Conservation (phyloP, 768 basidiomycete species). For the Suillus luteus region DNA sequence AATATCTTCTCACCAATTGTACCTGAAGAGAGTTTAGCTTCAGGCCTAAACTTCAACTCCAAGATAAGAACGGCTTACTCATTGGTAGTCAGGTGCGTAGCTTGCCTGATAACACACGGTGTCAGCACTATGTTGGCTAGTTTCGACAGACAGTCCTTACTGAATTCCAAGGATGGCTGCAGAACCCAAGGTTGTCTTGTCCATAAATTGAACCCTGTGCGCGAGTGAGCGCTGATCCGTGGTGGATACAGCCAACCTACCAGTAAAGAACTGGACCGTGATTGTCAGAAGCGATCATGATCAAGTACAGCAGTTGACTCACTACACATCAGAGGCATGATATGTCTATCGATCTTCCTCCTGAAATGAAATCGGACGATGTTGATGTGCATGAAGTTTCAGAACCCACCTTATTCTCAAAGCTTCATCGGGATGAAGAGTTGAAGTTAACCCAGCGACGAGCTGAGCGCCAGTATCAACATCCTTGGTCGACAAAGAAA, state of each 20-base stretch:
- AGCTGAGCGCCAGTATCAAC: constrained; percentile 62
- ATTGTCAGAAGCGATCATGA: neutral
- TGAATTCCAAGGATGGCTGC: constrained; percentile 65
- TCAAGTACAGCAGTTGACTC: constrained; percentile 27
- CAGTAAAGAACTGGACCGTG: constrained; percentile 47
- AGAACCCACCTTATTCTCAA: constrained; percentile 45
- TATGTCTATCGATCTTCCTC: constrained; percentile 62
- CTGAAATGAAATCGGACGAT: constrained; percentile 20
- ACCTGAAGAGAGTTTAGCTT: neutral
- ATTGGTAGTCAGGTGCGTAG: constrained; percentile 61
- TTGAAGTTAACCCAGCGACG: constrained; percentile 40
- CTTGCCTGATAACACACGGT: constrained; percentile 38
- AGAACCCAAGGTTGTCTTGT: constrained; percentile 64
- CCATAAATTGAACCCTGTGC: constrained; percentile 70
- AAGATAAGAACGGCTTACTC: constrained; percentile 41
- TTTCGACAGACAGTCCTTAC: constrained; percentile 32
- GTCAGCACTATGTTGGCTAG: neutral
- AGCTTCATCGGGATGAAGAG: constrained; percentile 51
- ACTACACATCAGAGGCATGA: constrained; percentile 67
- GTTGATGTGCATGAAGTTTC: neutral
- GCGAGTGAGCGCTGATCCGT: neutral
- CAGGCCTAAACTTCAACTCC: neutral
- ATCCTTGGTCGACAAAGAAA: constrained; percentile 45
- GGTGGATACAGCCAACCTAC: constrained; percentile 29
- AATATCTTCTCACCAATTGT: constrained; percentile 8